Percentiles rank a stretch among this genome's conserved stretches.
Conservation (phyloP, 75 land plant genomes). For the Cryptomeria japonica region DNA sequence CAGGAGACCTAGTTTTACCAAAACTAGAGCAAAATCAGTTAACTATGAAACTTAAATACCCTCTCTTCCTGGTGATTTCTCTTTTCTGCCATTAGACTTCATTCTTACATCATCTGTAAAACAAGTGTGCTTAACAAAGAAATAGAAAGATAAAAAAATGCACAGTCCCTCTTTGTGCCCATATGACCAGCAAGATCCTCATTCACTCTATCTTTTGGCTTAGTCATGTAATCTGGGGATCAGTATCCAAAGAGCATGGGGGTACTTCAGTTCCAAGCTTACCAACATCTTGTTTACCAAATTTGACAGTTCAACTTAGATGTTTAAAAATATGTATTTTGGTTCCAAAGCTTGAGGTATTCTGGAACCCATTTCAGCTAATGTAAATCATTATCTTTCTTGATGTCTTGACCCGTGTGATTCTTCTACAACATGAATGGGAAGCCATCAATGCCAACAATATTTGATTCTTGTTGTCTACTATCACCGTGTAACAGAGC, state of each 20-base stretch:
- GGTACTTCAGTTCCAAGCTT: neutral
- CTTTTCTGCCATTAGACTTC: slow-evolving; percentile 33
- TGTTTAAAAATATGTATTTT: neutral
- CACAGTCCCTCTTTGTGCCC: neutral
- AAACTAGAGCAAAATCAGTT: slow-evolving; percentile 21
- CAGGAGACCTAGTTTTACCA: too few relatives aligned
- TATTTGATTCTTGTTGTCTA: too few relatives aligned
- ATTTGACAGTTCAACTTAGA: neutral
- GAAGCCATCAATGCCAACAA: too few relatives aligned
- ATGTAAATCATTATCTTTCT: too few relatives aligned
- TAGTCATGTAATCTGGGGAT: neutral
- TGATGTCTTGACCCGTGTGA: too few relatives aligned
- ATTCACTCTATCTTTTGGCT: neutral
- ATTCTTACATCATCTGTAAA: slow-evolving; percentile 12
- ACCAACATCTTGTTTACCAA: neutral
- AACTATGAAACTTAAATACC: slow-evolving; percentile 58
- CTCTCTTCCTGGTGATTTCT: slow-evolving; percentile 49
- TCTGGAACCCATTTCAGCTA: neutral
- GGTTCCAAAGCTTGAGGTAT: neutral
- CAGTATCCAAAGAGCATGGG: neutral
- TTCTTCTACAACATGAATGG: too few relatives aligned
- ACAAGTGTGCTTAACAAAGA: slow-evolving; percentile 3
- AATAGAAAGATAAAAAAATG: slow-evolving; percentile 3
- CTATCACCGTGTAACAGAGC: too few relatives aligned
- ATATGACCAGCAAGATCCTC: neutral